Base-by-base conservation (phyloP, 164 flowering plant genomes). In the Umbilicus rupestris region DNA sequence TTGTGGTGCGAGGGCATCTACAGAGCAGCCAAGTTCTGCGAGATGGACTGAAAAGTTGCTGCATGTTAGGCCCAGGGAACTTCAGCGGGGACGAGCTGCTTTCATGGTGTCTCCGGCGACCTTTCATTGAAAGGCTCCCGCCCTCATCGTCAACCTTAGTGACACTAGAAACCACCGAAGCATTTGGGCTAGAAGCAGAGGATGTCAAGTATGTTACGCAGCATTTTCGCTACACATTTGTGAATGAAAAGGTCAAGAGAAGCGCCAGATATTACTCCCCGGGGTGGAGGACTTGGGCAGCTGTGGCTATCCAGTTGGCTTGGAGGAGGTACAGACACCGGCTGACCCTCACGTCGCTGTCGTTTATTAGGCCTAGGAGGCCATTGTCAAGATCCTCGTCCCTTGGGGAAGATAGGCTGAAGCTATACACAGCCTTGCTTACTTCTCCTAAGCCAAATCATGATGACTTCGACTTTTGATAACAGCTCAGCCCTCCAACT, bases 231-330 rank as follows among this genome's bases (percentile, higher is more conserved):
- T 55, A 55, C 85, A 94, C 92, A 1, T 94, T 94, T 67, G 81
- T 86, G 45, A 90, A 84, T n/a, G 98, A 94, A 47, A 88, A 73
- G 66, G 90, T 90, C 52, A 87, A 80, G 77, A 80, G 97, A 33
- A 90, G 96, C 60, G 96, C 97, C 6, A 68, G 96, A 39, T 94
- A 94, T 47, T 94, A 90, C 70, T 94, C 97, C 0, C 96, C 96
- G 0, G 95, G 98, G 12, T 94, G 97, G 97, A 75, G 98, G 47
- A 94, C 98, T 14, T 89, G 98, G 98, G 98, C 95, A 0, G 97
- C 95, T 2, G 97, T 94, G 37, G 97, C 98, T 0, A 84, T 94
- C 50, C 98, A 94, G 71, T 64, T 90, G 70, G 97, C 98, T 39
- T 94, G 98, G 98, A 73, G 96, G 64, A 79, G 98, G 80, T 86